Evolutionary conservation across 331 rosid genomes (phyloP), one percentile per base, ranked within the genome.

Genomic region (Acacia pycnantha): DNA sequence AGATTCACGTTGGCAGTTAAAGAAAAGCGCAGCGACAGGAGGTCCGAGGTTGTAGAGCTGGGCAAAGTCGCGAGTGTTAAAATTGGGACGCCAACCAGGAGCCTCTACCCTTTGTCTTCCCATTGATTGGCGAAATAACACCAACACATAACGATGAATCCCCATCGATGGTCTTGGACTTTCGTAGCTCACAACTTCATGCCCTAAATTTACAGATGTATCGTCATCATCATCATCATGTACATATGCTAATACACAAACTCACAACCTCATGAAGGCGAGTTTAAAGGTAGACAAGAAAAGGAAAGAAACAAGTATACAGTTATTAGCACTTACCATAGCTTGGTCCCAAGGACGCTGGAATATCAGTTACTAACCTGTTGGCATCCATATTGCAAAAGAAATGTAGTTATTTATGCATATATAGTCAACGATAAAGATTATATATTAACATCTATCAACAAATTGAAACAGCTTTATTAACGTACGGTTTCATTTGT

Each of bases 41-140:
- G 74, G 47, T 11, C 74, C 74, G 7, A 69, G 74, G 24, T 69
- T 69, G 31, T 69, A 69, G 26, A 69, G 51, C 74, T 40, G 51
- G 41, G 74, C 48, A 24, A 69, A 40, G 66, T 85, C 88, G 50
- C 84, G 64, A 1, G 84, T 79, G 7, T 75, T 62, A 73, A 85
- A 85, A 65, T 85, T 85, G 29, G 80, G 82, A 58, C 88, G 76
- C 86, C 88, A 82, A 0, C 88, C 84, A 0, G 88, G 86, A 41
- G 86, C 53, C 14, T 47, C 29, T 9, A 86, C 19, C 0, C 26
- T 35, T 3, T 61, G 77, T 26, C 88, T 35, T 33, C 77, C 0
- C 8, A n/a, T 41, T n/a, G 40, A 18, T 44, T 86, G 88, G 2
- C 54, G 46, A 75, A 79, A 86, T 71, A 86, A 19, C 72, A 79